Conservation (phyloP, 2,329 filamentous ascomycete genomes). For the Dactylellina sp. region DNA sequence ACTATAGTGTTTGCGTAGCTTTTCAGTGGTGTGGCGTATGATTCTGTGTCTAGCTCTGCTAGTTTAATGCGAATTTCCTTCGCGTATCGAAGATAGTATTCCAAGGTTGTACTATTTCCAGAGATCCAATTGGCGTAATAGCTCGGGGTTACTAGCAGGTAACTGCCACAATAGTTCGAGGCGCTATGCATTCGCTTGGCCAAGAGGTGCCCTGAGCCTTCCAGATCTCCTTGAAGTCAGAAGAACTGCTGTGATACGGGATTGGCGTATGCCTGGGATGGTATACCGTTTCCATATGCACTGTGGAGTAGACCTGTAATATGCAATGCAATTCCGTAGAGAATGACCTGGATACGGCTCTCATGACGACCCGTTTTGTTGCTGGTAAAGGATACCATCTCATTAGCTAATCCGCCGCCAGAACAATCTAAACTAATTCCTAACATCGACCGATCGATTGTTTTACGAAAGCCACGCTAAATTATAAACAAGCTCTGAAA, state of each 20-base stretch:
- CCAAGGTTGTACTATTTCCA: background rate
- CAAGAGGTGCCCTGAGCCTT: background rate
- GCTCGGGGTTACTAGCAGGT: background rate
- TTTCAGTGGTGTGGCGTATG: slow-evolving; percentile 7
- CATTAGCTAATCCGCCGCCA: no score
- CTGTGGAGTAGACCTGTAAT: background rate
- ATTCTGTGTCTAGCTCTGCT: slow-evolving; percentile 2
- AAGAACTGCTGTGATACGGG: background rate
- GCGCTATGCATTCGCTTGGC: slow-evolving; percentile 15
- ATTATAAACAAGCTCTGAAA: no score
- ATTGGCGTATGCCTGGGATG: no score
- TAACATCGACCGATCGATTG: no score
- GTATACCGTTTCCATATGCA: background rate
- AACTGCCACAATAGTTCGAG: slow-evolving; percentile 18
- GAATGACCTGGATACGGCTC: no score
- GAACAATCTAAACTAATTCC: no score
- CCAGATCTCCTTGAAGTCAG: background rate
- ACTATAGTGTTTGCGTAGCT: slow-evolving; percentile 15
- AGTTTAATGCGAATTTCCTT: slow-evolving; percentile 8
- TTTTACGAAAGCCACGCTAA: no score
- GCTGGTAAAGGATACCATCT: no score
- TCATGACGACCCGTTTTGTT: no score
- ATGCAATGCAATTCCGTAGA: background rate
- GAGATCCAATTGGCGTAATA: slow-evolving; percentile 8
- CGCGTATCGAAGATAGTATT: slow-evolving; percentile 10